These are phyloP conservation scores for Citrullus mucosospermus DNA, from an alignment of 306 rosid species.

Conservation along the genomic window DNA sequence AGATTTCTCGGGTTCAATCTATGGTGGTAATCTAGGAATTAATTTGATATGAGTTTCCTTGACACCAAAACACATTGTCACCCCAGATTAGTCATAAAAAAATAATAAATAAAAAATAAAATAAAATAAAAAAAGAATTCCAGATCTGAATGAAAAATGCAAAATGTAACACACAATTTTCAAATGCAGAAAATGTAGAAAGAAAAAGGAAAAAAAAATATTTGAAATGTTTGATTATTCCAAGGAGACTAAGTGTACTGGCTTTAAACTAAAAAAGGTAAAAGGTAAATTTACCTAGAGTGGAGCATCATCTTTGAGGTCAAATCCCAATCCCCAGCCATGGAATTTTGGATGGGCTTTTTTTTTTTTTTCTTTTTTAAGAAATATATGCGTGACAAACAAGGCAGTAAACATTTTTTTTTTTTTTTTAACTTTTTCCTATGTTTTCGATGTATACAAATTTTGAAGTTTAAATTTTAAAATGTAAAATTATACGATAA, in stretches of 20 bases:
- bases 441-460: too few species aligned
- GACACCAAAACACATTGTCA: too few species aligned
- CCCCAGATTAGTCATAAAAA: too few species aligned
- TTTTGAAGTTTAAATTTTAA: too few species aligned
- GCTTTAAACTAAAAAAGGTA: background rate
- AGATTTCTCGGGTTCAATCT: too few species aligned
- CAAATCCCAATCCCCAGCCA: background rate
- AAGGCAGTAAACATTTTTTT: background rate
- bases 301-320: background rate
- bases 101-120: too few species aligned
- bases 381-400: background rate
- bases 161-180: background rate
- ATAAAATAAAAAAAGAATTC: background rate
- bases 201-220: background rate
- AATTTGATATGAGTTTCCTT: too few species aligned
- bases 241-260: background rate
- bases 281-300: background rate
- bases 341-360: background rate
- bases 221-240: background rate
- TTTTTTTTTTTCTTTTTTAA: background rate
- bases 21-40: too few species aligned
- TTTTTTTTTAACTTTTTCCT: too few species aligned
- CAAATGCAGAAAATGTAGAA: background rate
- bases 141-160: background rate
- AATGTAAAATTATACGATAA: too few species aligned